Percentiles rank a stretch among this genome's conserved stretches.
Conservation (phyloP, 495 filamentous ascomycete genomes). For the Aspergillus ostianus region DNA sequence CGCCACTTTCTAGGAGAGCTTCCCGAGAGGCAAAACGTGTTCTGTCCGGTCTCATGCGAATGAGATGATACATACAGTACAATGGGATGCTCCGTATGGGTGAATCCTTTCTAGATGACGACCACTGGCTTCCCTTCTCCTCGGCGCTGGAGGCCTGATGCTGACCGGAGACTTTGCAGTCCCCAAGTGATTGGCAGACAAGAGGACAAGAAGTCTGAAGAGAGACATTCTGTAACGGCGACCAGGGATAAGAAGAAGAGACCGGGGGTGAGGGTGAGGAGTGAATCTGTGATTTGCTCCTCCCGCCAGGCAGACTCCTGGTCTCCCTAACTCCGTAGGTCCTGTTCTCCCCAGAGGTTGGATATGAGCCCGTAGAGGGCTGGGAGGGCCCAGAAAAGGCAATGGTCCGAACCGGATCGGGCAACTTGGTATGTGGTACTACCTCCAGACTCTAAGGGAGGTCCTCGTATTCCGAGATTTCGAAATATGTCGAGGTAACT, state of each 20-base stretch:
- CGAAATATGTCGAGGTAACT: not conserved
- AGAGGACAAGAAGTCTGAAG: not conserved
- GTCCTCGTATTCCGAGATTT: not conserved
- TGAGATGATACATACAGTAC: not conserved
- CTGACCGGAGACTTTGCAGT: not conserved
- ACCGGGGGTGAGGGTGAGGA: not conserved
- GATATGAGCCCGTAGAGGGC: not conserved
- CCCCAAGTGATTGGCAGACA: not conserved
- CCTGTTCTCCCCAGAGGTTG: not conserved
- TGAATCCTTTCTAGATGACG: not conserved
- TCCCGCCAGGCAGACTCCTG: not conserved
- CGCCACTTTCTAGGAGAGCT: not conserved
- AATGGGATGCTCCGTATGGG: not conserved
- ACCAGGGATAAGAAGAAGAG: not conserved
- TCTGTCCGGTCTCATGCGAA: not conserved
- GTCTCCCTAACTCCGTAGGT: not conserved
- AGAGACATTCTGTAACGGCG: not conserved
- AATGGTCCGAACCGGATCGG: not conserved
- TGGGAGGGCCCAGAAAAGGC: not conserved
- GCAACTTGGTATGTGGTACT: not conserved
- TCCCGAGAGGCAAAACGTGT: not conserved
- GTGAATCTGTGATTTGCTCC: not conserved
- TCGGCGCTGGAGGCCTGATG: not conserved
- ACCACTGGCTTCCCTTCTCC: not conserved
- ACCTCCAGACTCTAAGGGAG: not conserved